Percentiles rank a stretch among this genome's conserved stretches.
phyloP scores from a whole-genome alignment of 75 land plant species.

The Ceratopteris richardii region DNA sequence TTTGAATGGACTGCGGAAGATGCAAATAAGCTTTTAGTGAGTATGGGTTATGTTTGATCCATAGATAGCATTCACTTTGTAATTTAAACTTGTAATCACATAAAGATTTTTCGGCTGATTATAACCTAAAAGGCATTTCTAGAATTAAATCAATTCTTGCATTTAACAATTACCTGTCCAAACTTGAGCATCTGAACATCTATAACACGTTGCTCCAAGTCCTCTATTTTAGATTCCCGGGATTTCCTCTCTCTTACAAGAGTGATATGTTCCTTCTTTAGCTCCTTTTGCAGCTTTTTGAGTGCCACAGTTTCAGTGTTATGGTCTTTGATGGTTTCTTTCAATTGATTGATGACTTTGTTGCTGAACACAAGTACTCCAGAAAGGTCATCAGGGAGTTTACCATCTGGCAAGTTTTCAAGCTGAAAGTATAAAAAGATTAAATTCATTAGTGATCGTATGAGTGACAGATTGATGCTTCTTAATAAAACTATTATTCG shows the following conservation, averaged over 20 bases:
- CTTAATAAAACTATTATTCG: too few species aligned
- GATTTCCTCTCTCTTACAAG: conserved; percentile 18
- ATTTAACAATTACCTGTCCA: conserved; percentile 36
- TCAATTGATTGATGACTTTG: conserved; percentile 11
- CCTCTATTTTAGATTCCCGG: conserved; percentile 17
- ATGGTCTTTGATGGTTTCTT: conserved; percentile 17
- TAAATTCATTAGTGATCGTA: not conserved
- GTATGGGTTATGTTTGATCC: too few species aligned
- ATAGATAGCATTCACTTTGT: too few species aligned
- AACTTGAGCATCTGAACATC: conserved; percentile 36
- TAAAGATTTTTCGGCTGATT: too few species aligned
- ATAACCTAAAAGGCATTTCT: too few species aligned
- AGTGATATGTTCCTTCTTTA: conserved; percentile 17
- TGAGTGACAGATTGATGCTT: too few species aligned
- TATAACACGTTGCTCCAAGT: conserved; percentile 18
- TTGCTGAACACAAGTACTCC: conserved; percentile 23
- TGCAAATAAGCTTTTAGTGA: too few species aligned
- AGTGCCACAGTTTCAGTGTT: conserved; percentile 18
- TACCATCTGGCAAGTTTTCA: conserved; percentile 22
- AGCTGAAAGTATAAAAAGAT: conserved; percentile 9
- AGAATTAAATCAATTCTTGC: too few species aligned
- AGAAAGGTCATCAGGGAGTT: conserved; percentile 25
- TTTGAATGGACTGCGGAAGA: too few species aligned
- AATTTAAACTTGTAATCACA: too few species aligned
- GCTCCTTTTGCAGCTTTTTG: conserved; percentile 29